A percentile compares a stretch with the other conserved stretches of the same genome.
phyloP scores from a whole-genome alignment of 2,329 filamentous ascomycete genomes.

The Penicillium brasilianum region DNA sequence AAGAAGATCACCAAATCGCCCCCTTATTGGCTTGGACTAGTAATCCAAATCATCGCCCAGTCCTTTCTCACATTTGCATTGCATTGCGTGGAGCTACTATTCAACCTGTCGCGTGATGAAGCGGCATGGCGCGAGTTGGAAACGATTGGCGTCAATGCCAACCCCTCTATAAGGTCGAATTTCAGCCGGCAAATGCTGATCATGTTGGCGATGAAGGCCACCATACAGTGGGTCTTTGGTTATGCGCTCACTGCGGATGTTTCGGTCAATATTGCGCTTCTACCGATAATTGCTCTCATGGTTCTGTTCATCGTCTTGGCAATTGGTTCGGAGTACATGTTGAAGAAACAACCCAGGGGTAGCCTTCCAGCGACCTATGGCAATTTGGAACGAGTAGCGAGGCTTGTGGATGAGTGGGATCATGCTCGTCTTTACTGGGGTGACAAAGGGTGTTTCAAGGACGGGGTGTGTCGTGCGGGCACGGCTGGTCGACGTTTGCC shows the following conservation, averaged over 20 bases:
- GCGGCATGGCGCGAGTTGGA: conserved; percentile 7
- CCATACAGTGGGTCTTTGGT: conserved; percentile 10
- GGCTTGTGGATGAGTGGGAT: conserved; percentile 10
- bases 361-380: conserved; percentile 6
- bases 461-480: background rate
- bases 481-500: conserved; percentile 4
- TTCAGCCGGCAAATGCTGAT: background rate
- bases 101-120: conserved; percentile 12
- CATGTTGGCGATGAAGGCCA: conserved; percentile 5
- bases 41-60: conserved; percentile 5
- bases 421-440: conserved; percentile 7
- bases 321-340: conserved; percentile 6
- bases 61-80: conserved; percentile 10
- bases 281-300: conserved; percentile 8
- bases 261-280: conserved; percentile 7
- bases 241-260: conserved; percentile 10
- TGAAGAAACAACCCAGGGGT: conserved; percentile 2
- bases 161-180: conserved; percentile 6
- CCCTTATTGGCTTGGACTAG: conserved; percentile 3
- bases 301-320: conserved; percentile 6
- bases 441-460: conserved; percentile 3
- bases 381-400: background rate
- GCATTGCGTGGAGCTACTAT: conserved; percentile 11
- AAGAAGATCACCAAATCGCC: background rate
- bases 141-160: background rate